These are phyloP conservation scores for Pyrenophora graminea DNA, from an alignment of 2,329 filamentous ascomycete genomes.

Conservation along the genomic window DNA sequence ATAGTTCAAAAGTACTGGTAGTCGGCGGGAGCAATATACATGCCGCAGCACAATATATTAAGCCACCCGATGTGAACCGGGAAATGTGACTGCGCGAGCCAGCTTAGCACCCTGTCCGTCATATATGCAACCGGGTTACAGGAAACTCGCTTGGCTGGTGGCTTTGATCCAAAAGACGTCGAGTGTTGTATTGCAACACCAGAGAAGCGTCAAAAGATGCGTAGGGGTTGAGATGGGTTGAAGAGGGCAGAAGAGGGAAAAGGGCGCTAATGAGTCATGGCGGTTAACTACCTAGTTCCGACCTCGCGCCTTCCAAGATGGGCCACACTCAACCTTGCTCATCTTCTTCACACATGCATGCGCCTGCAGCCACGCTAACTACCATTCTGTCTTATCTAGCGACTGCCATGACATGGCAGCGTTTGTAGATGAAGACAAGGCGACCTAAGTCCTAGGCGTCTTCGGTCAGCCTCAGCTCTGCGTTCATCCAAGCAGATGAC, in stretches of 20 bases:
- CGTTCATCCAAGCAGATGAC: constrained; percentile 10
- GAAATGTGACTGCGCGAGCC: constrained; percentile 9
- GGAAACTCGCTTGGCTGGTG: constrained; percentile 8
- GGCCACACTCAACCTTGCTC: not conserved
- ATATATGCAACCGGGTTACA: constrained; percentile 21
- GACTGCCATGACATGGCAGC: not conserved
- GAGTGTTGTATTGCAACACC: not conserved
- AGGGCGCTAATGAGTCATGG: constrained; percentile 1
- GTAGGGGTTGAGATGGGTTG: too few relatives aligned
- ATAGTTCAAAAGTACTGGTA: not conserved
- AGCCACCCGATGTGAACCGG: constrained; percentile 16
- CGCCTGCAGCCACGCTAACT: constrained; percentile 9
- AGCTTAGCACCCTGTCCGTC: constrained; percentile 6
- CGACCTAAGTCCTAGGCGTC: constrained; percentile 5
- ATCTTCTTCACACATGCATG: not conserved
- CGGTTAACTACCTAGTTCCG: not conserved
- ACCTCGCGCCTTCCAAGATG: not conserved
- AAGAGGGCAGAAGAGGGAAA: not conserved
- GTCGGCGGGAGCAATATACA: constrained; percentile 16
- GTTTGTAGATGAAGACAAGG: constrained; percentile 14
- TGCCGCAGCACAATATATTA: constrained; percentile 23
- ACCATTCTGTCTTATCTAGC: constrained; percentile 1
- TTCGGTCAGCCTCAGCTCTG: constrained; percentile 8
- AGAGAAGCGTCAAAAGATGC: not conserved
- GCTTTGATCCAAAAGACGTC: not conserved